Evolutionary conservation across 768 basidiomycete genomes (phyloP).

Genomic region (Hortiboletus campestris): DNA sequence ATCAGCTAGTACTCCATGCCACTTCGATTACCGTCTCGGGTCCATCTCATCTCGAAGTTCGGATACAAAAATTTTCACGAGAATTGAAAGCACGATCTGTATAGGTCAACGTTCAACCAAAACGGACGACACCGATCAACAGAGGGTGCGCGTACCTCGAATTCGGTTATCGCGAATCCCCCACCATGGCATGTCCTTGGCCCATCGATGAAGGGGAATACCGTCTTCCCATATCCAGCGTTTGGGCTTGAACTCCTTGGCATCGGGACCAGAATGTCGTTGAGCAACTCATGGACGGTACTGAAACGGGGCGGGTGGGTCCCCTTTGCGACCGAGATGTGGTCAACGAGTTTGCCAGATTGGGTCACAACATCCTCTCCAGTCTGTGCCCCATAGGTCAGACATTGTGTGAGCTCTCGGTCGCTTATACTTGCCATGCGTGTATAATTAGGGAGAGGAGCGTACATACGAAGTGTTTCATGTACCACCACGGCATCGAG

Average conservation of each 20-base stretch:
- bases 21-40: constrained; percentile 14
- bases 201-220: constrained; percentile 46
- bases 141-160: constrained; percentile 28
- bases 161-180: constrained; percentile 10
- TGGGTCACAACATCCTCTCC: constrained; percentile 48
- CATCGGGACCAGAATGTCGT: constrained; percentile 53
- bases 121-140: neutral
- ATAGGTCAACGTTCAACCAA: too few species aligned
- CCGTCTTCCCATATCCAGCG: constrained; percentile 52
- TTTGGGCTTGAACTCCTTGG: constrained; percentile 58
- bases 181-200: constrained; percentile 39
- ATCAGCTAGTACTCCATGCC: constrained; percentile 15
- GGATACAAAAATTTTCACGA: constrained; percentile 35
- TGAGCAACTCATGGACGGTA: constrained; percentile 48
- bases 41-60: constrained; percentile 17
- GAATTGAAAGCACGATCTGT: constrained; percentile 43
- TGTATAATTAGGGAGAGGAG: constrained; percentile 32
- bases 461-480: constrained; percentile 45
- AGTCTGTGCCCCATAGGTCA: constrained; percentile 35
- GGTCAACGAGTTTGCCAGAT: constrained; percentile 38
- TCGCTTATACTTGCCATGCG: constrained; percentile 9
- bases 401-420: neutral
- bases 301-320: constrained; percentile 42
- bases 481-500: constrained; percentile 53
- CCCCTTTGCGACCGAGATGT: constrained; percentile 48